Evolutionary conservation across 1,284 basidiomycete species (phyloP).

Genomic region (Irpex rosettiformis): DNA sequence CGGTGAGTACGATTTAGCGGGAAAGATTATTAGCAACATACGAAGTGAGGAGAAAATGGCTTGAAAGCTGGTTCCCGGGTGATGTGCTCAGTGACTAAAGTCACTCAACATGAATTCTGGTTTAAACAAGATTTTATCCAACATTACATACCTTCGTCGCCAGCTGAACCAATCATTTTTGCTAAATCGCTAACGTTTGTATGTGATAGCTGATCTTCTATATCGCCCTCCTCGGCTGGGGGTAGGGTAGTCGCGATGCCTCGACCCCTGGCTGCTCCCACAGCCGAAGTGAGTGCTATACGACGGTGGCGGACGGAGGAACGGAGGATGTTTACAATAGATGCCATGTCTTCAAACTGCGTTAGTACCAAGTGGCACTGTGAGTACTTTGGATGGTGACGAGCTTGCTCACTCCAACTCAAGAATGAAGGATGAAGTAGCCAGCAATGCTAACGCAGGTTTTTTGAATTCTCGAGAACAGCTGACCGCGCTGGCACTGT

Average conservation of each 20-base stretch:
- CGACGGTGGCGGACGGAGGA: constrained; percentile 16
- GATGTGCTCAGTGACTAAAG: background rate
- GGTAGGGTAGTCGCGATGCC: background rate
- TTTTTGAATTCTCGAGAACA: background rate
- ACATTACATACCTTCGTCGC: background rate
- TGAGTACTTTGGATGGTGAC: background rate
- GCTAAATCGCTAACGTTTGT: background rate
- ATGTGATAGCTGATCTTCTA: background rate
- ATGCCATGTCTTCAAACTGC: background rate
- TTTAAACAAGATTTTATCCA: background rate
- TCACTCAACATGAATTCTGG: background rate
- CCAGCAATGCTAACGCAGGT: constrained; percentile 3
- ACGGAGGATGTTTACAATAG: constrained; percentile 15
- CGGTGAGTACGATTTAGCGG: background rate
- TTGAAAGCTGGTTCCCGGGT: background rate
- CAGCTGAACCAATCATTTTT: background rate
- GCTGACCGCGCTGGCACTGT: background rate
- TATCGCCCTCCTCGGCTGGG: background rate
- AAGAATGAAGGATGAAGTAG: constrained; percentile 1
- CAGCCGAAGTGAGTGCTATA: background rate
- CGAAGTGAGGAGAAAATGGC: background rate
- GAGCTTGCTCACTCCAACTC: background rate
- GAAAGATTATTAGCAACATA: background rate
- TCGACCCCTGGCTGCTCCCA: constrained; percentile 1
- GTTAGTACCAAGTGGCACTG: background rate